Conservation (phyloP, 352 stramenopile species). For the Achlya hypogyna region DNA sequence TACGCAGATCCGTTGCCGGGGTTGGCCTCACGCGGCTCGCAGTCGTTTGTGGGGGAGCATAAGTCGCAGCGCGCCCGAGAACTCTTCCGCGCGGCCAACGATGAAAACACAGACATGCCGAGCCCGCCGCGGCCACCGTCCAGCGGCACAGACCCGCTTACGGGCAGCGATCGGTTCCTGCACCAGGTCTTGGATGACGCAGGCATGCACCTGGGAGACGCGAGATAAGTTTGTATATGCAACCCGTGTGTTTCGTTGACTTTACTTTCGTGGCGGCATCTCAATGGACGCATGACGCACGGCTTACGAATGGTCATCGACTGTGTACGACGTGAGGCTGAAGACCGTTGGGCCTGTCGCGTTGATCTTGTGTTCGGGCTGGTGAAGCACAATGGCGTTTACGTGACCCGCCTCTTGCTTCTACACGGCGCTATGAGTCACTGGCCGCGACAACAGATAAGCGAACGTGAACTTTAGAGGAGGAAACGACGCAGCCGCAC, state of each 20-base stretch:
- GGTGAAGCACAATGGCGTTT: slow-evolving; percentile 9
- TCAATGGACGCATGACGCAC: too few relatives aligned
- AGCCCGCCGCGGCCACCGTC: neutral
- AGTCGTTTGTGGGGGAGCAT: slow-evolving; percentile 4
- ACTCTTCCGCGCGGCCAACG: neutral
- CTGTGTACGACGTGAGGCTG: slow-evolving; percentile 15
- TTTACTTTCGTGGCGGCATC: too few relatives aligned
- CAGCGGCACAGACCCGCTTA: slow-evolving; percentile 8
- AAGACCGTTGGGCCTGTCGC: slow-evolving; percentile 11
- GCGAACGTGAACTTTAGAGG: slow-evolving; percentile 12
- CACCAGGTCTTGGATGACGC: slow-evolving; percentile 14
- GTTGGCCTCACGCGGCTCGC: too few relatives aligned
- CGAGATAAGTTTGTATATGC: slow-evolving; percentile 14
- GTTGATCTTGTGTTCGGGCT: slow-evolving; percentile 18
- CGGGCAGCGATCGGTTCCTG: slow-evolving; percentile 3
- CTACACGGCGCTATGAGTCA: neutral
- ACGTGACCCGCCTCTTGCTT: neutral
- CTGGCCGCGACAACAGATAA: neutral
- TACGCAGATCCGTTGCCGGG: neutral
- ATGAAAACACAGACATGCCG: neutral
- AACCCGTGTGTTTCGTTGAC: too few relatives aligned
- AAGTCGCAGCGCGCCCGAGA: neutral
- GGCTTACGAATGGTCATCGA: neutral
- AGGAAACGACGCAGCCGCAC: slow-evolving; percentile 50
- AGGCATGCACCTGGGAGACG: neutral